Percentiles rank a stretch among this genome's conserved stretches.
These are phyloP conservation scores for Yamadazyma olivae DNA, from an alignment of 805 yeast genomes.

Conservation along the genomic window DNA sequence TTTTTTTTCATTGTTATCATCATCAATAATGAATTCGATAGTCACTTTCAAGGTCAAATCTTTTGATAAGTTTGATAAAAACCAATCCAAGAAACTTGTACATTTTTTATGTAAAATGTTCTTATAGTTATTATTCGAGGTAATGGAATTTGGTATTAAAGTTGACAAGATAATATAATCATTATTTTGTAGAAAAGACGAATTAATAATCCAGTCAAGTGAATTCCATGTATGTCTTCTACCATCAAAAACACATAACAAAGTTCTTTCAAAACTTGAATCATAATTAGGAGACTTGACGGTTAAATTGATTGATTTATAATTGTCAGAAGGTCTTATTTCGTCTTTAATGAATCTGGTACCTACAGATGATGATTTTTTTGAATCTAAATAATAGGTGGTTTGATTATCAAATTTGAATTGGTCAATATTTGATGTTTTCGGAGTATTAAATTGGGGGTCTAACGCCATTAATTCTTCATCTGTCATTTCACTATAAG, in stretches of 20 bases:
- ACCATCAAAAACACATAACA: constrained; percentile 37
- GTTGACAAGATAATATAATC: constrained; percentile 31
- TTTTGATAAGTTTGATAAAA: constrained; percentile 12
- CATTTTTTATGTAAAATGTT: constrained; percentile 20
- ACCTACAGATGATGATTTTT: constrained; percentile 10
- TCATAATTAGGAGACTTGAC: constrained; percentile 37
- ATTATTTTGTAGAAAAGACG: constrained; percentile 31
- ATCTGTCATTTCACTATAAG: constrained; percentile 50
- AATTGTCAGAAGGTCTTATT: constrained; percentile 29
- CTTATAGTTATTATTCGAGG: background rate
- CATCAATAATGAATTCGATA: constrained; percentile 34
- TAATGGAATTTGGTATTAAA: background rate
- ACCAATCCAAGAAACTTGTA: constrained; percentile 21
- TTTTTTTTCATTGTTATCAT: constrained; percentile 27
- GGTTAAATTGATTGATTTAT: constrained; percentile 39
- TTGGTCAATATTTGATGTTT: constrained; percentile 36
- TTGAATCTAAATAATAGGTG: constrained; percentile 22
- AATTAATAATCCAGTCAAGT: constrained; percentile 30
- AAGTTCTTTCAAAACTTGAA: constrained; percentile 20
- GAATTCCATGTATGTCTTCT: constrained; percentile 45
- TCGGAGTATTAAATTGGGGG: constrained; percentile 43
- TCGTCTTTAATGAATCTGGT: constrained; percentile 21
- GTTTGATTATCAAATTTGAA: constrained; percentile 44
- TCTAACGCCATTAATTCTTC: constrained; percentile 55
- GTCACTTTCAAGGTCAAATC: constrained; percentile 33